Evolutionary conservation across 2,329 filamentous ascomycete species (phyloP), one percentile per base, ranked within the genome.

Genomic region (Arachnopeziza araneosa): DNA sequence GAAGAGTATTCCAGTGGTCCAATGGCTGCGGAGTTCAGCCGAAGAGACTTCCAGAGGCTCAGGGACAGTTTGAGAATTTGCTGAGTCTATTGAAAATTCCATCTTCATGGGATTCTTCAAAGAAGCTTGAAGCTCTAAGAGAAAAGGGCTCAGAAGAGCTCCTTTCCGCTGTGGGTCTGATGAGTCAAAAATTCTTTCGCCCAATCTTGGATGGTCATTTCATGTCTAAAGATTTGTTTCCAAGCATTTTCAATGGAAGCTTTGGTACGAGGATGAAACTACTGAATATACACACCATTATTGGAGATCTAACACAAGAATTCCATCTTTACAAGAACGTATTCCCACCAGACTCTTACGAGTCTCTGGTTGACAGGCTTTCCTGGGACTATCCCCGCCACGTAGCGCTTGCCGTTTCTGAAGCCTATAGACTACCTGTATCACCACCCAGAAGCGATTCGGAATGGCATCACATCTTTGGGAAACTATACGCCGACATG

Each of bases 1-100:
- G 61, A 21, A 54, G 61, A 1, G 56, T 61, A 2, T 56, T 65
- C 14, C 58, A 60, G 36, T 63, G 57, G 57, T 79, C 77, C 1
- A 80, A 79, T 65, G 75, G 76, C 0, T 77, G 78, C 44, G 76
- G 75, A 0, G 75, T 77, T 2, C 75, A 78, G 52, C 77, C 77
- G 0, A 79, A 76, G 60, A 70, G 66, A 0, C 61, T 76, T 4
- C 50, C 56, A 24, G 63, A 66, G 52, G 60, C 52, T 3, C 60
- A 66, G 49, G 24, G 55, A 14, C 60, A 64, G 30, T 66, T 64
- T 51, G 63, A 66, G 23, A 54, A 64, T 44, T 53, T 66, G 19
- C 2, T 62, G 2, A 14, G 24, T n/a, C 50, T 64, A 19, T n/a
- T 65, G 6, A 23, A 24, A 24, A 60, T 65, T 22, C 52, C 63